Percentiles rank a stretch among this genome's conserved stretches.
Evolutionary conservation across 345 rosid genomes (phyloP).

Genomic region (Salix arbutifolia): DNA sequence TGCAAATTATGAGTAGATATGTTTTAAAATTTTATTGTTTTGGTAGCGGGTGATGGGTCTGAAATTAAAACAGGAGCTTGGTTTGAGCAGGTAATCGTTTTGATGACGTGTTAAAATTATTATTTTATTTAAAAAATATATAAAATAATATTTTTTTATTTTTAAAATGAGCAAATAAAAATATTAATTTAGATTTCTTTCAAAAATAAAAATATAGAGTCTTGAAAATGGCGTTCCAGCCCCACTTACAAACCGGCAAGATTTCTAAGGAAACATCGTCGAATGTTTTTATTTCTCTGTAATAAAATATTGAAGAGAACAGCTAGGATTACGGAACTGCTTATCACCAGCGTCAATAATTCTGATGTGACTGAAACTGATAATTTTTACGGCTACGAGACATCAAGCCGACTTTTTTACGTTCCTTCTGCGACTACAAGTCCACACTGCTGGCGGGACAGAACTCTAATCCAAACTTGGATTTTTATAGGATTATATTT

Average conservation of each 20-base stretch:
- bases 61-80: no score
- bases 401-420: constrained; percentile 11
- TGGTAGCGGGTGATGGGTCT: no score
- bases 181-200: no score
- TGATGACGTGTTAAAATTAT: no score
- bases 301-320: background rate
- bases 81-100: no score
- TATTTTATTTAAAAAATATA: no score
- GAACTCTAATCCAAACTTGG: background rate
- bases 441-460: background rate
- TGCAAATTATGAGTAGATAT: no score
- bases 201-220: no score
- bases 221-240: no score
- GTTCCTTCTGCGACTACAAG: constrained; percentile 16
- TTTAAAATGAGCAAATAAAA: no score
- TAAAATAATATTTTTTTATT: no score
- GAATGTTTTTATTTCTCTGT: background rate
- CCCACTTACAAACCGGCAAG: background rate
- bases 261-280: background rate
- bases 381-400: constrained; percentile 33
- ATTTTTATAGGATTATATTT: background rate
- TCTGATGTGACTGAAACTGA: constrained; percentile 26
- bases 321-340: background rate
- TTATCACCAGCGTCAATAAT: constrained; percentile 8
- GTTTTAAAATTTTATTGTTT: no score